Evolutionary conservation across 495 filamentous ascomycete species (phyloP).

Genomic region (Trichodelitschia bisporula): DNA sequence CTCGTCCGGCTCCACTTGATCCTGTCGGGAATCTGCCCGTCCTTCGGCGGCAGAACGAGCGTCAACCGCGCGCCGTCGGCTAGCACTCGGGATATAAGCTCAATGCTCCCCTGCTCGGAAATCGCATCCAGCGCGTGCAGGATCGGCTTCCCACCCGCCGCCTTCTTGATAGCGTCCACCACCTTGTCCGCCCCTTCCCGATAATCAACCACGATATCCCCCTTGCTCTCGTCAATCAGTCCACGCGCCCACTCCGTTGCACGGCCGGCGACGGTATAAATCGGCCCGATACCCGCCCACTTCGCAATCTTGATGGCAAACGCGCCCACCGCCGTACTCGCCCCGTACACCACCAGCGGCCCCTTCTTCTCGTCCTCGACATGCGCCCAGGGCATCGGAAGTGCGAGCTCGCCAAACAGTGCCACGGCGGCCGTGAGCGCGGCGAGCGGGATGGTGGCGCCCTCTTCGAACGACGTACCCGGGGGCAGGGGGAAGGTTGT

Average conservation of each 20-base stretch:
- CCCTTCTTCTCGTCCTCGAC: slow-evolving; percentile 12
- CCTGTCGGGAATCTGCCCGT: slow-evolving; percentile 9
- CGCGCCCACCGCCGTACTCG: slow-evolving; percentile 36
- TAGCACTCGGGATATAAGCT: slow-evolving; percentile 21
- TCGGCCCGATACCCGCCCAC: slow-evolving; percentile 44
- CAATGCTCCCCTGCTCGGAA: slow-evolving; percentile 24
- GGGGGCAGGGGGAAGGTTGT: slow-evolving; percentile 46
- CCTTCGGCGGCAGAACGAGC: slow-evolving; percentile 22
- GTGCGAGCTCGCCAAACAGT: slow-evolving; percentile 28
- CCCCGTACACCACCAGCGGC: slow-evolving; percentile 46
- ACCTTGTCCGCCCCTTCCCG: slow-evolving; percentile 31
- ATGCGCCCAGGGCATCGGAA: slow-evolving; percentile 37
- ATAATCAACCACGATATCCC: slow-evolving; percentile 51
- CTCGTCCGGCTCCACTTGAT: slow-evolving; percentile 9
- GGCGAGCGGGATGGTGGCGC: slow-evolving; percentile 44
- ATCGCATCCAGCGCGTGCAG: slow-evolving; percentile 35
- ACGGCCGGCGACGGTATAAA: slow-evolving; percentile 43
- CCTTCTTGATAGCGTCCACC: slow-evolving; percentile 20
- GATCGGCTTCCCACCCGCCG: background rate
- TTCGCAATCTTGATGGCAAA: slow-evolving; percentile 42
- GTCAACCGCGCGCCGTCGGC: slow-evolving; percentile 23
- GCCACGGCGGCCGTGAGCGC: slow-evolving; percentile 49
- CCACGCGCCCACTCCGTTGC: slow-evolving; percentile 28
- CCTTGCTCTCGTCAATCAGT: slow-evolving; percentile 35
- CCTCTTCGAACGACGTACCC: slow-evolving; percentile 45